Evolutionary conservation across 2,329 filamentous ascomycete species (phyloP), one percentile per base, ranked within the genome.

Genomic region (Penicillium sp.): DNA sequence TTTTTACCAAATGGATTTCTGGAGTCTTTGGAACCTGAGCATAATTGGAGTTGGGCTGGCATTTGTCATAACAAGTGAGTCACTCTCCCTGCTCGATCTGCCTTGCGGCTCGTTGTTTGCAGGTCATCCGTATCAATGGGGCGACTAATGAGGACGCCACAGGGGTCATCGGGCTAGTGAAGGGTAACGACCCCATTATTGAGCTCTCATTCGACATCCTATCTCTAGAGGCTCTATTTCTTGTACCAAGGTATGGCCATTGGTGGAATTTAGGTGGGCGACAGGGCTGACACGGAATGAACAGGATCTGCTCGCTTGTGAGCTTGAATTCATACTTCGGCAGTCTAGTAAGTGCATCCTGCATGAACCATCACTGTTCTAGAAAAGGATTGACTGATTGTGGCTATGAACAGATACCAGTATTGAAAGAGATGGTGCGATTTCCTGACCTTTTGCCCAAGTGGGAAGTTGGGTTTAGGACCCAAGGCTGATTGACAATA

Each of bases 271-370:
- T 53, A 58, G 9, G 10, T 29, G 4, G 29, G 36, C 16, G 8
- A 36, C 60, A 59, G 27, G 43, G 53, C 65, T 72, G 58, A 68
- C 62, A 53, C 45, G 40, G 53, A 29, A 54, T 33, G 49, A 40
- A 60, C 60, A 87, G 90, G 59, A 89, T 96, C 64, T 96, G 89
- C 76, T 95, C 92, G 15, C 83, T 97, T 51, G 81, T 96, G 61
- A 93, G 89, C 70, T 75, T 97, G 62, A 91, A 91, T 66, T 90
- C 91, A 1, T 96, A 95, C 71, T 97, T 94, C 82, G 92, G 73
- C 57, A 75, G 69, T 59, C 60, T 76, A 59, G 72, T 75, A 68
- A 50, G 72, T 69, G 39, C 55, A 61, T 61, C 55, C 38, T 40
- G 25, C 53, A 50, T 47, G 47, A 29, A 36, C 45, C 33, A 50